phyloP scores from a whole-genome alignment of 805 yeast species.

The Candida sphagnicola region DNA sequence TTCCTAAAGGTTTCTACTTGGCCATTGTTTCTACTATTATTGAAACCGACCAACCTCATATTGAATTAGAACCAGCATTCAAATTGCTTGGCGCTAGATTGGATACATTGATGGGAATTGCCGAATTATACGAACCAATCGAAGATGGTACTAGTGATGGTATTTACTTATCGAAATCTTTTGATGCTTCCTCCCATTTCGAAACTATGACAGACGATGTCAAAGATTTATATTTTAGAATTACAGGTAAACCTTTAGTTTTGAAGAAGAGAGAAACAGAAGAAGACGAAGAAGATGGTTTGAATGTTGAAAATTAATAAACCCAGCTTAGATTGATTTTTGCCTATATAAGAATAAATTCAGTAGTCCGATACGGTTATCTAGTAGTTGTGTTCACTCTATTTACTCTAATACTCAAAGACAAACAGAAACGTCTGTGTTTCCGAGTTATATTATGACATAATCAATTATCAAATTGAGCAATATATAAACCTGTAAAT shows the following conservation, averaged over 20 bases:
- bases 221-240: slow-evolving; percentile 86
- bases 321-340: neutral
- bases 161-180: slow-evolving; percentile 80
- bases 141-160: slow-evolving; percentile 79
- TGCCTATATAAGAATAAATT: no score
- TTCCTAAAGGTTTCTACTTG: slow-evolving; percentile 81
- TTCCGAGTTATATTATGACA: no score
- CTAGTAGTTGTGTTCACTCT: no score
- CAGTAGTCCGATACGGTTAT: no score
- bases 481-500: no score
- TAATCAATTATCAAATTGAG: no score
- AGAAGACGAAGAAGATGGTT: slow-evolving; percentile 45
- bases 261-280: slow-evolving; percentile 69
- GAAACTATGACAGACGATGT: slow-evolving; percentile 96
- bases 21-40: slow-evolving; percentile 94
- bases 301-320: slow-evolving; percentile 16
- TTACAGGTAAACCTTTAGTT: slow-evolving; percentile 88
- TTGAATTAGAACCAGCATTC: slow-evolving; percentile 92
- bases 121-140: slow-evolving; percentile 83
- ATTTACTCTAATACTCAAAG: no score
- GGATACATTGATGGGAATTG: slow-evolving; percentile 90
- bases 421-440: no score
- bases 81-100: slow-evolving; percentile 75
- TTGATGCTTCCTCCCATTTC: slow-evolving; percentile 93
- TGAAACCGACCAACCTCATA: slow-evolving; percentile 89